phyloP scores from a whole-genome alignment of 371 early-diverging fungal genomes.

The Massospora cicadina region DNA sequence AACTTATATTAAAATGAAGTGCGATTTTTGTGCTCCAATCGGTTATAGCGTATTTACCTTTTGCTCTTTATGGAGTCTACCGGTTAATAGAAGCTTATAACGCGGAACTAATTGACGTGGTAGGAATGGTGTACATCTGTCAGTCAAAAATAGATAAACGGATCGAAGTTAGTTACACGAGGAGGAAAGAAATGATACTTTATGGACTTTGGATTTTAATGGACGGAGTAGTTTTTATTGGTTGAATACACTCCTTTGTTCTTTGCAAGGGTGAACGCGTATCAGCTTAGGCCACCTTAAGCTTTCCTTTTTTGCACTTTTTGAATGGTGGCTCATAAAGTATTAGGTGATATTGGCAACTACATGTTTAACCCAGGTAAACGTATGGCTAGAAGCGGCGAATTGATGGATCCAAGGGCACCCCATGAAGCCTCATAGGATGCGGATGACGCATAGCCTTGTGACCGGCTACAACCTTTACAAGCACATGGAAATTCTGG shows the following conservation, averaged over 20 bases:
- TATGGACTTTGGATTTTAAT: neutral
- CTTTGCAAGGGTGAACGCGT: neutral
- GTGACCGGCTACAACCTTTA: conserved; percentile 91
- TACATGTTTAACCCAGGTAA: conserved; percentile 72
- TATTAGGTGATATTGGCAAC: conserved; percentile 63
- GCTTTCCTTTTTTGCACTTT: neutral
- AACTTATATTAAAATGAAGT: too few relatives aligned
- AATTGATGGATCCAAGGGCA: conserved; percentile 34
- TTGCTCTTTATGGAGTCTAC: too few relatives aligned
- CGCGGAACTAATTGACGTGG: too few relatives aligned
- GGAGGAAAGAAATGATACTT: too few relatives aligned
- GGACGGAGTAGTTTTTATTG: neutral
- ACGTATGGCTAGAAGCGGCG: neutral
- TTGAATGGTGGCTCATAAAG: neutral
- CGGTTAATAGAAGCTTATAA: too few relatives aligned
- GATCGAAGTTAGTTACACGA: too few relatives aligned
- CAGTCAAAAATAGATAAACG: too few relatives aligned
- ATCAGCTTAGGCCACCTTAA: neutral
- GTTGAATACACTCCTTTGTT: neutral
- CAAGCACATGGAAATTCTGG: conserved; percentile 81
- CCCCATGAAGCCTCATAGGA: conserved; percentile 99
- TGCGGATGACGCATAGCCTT: conserved; percentile 95
- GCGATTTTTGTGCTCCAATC: too few relatives aligned
- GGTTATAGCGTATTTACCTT: too few relatives aligned
- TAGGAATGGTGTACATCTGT: too few relatives aligned